Evolutionary conservation across 306 rosid species (phyloP).

Genomic region (Biancaea sappan): DNA sequence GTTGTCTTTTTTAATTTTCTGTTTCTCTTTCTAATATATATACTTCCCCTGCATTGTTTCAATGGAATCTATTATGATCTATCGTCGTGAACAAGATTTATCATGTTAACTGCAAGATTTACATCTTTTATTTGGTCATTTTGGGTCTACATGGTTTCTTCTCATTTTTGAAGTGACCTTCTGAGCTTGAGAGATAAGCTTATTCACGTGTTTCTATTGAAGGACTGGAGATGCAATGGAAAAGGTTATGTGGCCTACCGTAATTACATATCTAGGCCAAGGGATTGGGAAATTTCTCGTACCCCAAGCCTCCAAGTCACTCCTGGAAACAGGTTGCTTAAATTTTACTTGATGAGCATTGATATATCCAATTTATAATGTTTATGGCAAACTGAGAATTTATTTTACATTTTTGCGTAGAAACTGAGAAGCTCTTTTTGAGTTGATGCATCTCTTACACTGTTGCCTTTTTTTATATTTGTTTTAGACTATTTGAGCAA

Average conservation of each 20-base stretch:
- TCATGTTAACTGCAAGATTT: conserved; percentile 14
- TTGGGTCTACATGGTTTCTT: not conserved
- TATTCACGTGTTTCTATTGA: conserved; percentile 38
- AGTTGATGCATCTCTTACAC: not conserved
- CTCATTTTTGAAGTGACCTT: not conserved
- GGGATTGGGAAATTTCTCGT: conserved; percentile 71
- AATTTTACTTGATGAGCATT: conserved; percentile 26
- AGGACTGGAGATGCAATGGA: conserved; percentile 96
- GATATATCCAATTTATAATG: conserved; percentile 4
- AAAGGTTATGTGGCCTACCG: conserved; percentile 90
- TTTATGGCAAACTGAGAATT: not conserved
- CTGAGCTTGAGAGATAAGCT: not conserved
- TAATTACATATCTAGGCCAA: conserved; percentile 72
- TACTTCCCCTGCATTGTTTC: not conserved
- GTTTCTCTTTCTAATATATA: not conserved
- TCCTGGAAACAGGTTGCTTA: conserved; percentile 93
- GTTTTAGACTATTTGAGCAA: conserved; percentile 1
- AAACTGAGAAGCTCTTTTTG: conserved; percentile 19
- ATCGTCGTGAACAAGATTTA: not conserved
- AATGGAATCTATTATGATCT: not conserved
- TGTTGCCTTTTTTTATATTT: conserved; percentile 4
- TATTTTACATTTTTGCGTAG: conserved; percentile 6
- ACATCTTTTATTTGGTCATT: not conserved
- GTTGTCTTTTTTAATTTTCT: not conserved
- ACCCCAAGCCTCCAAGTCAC: conserved; percentile 75